A percentile compares a stretch with the other conserved stretches of the same genome.
phyloP scores from a whole-genome alignment of 192 early-diverging fungal species.

The Gonapodya prolifera region DNA sequence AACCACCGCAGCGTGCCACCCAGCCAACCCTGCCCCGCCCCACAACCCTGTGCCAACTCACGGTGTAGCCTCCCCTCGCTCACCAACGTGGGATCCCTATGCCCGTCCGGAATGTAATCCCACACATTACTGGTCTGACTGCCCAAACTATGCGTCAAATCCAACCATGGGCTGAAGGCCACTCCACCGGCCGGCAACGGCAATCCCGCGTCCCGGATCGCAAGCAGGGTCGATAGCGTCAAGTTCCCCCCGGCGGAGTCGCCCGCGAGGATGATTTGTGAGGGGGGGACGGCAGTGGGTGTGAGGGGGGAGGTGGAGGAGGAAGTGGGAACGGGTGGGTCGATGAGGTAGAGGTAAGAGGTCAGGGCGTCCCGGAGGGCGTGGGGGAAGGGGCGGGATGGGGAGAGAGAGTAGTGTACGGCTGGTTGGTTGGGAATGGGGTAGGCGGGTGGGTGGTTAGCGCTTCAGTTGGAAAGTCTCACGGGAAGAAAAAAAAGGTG shows the following conservation, averaged over 20 bases:
- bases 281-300: background rate
- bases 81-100: background rate
- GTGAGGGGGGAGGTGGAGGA: background rate
- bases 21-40: too few relatives aligned
- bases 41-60: too few relatives aligned
- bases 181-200: background rate
- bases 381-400: conserved; percentile 64
- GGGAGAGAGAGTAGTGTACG: conserved; percentile 65
- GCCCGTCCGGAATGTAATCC: background rate
- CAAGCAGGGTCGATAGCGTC: conserved; percentile 22
- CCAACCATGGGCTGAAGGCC: background rate
- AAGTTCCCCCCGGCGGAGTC: conserved; percentile 39
- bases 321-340: conserved; percentile 12
- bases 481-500: too few relatives aligned
- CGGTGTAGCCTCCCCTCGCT: background rate
- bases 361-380: conserved; percentile 69
- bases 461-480: too few relatives aligned
- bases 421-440: background rate
- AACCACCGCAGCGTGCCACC: too few relatives aligned
- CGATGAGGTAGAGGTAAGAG: conserved; percentile 54
- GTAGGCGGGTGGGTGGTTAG: too few relatives aligned
- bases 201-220: background rate
- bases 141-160: background rate
- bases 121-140: background rate
- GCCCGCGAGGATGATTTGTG: background rate